Evolutionary conservation across 1,139 yeast genomes (phyloP).

Genomic region (Suhomyces panamericanus): DNA sequence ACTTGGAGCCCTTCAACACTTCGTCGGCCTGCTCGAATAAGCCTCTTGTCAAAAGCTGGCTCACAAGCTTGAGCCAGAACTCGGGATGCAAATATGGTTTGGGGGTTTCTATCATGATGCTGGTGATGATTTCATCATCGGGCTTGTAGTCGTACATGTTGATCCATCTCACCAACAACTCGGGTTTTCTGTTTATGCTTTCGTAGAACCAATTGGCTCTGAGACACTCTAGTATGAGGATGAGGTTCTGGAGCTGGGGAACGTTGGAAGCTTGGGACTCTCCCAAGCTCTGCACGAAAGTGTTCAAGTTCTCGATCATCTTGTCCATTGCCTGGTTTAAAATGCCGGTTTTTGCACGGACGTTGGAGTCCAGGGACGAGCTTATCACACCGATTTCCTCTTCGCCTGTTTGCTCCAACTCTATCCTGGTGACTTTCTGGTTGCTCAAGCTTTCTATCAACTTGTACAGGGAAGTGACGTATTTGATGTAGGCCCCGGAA

Average conservation of each 20-base stretch:
- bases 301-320: slow-evolving; percentile 23
- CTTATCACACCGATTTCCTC: slow-evolving; percentile 39
- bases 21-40: slow-evolving; percentile 54
- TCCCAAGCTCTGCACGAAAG: slow-evolving; percentile 19
- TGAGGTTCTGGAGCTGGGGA: slow-evolving; percentile 35
- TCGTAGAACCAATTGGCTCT: slow-evolving; percentile 52
- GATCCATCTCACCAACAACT: slow-evolving; percentile 57
- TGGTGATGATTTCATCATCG: slow-evolving; percentile 46
- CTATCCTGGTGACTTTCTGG: slow-evolving; percentile 20
- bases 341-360: slow-evolving; percentile 13
- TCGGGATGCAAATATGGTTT: slow-evolving; percentile 54
- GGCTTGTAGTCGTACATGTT: slow-evolving; percentile 68
- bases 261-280: slow-evolving; percentile 17
- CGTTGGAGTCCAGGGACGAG: slow-evolving; percentile 10
- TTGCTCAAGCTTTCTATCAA: slow-evolving; percentile 32
- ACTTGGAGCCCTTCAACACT: slow-evolving; percentile 45
- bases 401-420: slow-evolving; percentile 26
- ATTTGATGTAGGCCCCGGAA: slow-evolving; percentile 25
- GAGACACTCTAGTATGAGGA: slow-evolving; percentile 57
- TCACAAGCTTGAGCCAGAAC: slow-evolving; percentile 64
- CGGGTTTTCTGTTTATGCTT: slow-evolving; percentile 45
- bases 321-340: slow-evolving; percentile 26
- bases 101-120: slow-evolving; percentile 43
- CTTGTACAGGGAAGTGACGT: slow-evolving; percentile 37
- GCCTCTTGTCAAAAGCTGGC: slow-evolving; percentile 64